Percentiles rank a stretch among this genome's conserved stretches.
phyloP scores from a whole-genome alignment of 2,329 filamentous ascomycete genomes.

The Tolypocladium tropicale region DNA sequence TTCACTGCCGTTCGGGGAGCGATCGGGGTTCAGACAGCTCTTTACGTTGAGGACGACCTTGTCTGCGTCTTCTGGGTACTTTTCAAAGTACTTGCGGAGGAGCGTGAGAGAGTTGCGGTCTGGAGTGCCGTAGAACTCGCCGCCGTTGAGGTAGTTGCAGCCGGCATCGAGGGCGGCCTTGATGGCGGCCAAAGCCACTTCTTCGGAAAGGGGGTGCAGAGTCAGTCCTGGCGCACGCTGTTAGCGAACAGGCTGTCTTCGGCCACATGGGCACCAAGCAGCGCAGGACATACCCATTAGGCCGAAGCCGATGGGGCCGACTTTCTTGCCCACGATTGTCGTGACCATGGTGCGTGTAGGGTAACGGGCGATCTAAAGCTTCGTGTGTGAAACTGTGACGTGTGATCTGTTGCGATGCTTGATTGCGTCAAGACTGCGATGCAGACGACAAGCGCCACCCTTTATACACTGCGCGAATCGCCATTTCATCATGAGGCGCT shows the following conservation, averaged over 20 bases:
- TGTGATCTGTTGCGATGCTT: not conserved
- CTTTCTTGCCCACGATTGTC: conserved; percentile 28
- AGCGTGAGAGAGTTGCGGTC: conserved; percentile 49
- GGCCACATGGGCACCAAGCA: no score
- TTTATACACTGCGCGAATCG: not conserved
- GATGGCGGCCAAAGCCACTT: conserved; percentile 34
- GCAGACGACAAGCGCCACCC: not conserved
- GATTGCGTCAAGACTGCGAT: not conserved
- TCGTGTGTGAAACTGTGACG: not conserved
- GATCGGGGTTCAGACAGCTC: conserved; percentile 31
- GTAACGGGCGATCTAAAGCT: not conserved
- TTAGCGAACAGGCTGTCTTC: not conserved
- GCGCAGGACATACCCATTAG: conserved; percentile 38
- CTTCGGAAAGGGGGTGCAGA: not conserved
- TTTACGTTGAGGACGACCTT: conserved; percentile 55
- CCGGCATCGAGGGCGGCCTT: conserved; percentile 37
- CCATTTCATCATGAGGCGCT: not conserved
- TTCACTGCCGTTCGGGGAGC: conserved; percentile 38
- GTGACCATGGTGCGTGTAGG: not conserved
- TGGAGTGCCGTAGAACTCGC: conserved; percentile 53
- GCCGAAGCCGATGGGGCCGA: conserved; percentile 42
- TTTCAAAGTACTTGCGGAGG: conserved; percentile 50
- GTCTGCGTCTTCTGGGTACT: conserved; percentile 52
- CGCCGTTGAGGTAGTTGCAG: conserved; percentile 49
- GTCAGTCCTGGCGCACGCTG: not conserved